Conservation (phyloP, 768 basidiomycete species). For the Phanerodontia chrysosporium region DNA sequence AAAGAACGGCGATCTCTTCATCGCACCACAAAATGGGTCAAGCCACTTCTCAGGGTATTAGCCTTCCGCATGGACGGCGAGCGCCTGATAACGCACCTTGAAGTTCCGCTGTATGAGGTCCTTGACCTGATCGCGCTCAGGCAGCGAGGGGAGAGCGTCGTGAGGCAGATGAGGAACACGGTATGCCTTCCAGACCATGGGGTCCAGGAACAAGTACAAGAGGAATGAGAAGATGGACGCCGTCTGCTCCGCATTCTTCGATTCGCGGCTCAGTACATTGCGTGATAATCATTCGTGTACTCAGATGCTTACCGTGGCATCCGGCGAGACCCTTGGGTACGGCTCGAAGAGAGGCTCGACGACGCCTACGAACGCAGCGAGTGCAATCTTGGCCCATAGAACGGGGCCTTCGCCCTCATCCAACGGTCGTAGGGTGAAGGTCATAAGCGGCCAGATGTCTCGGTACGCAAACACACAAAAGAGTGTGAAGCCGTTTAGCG, state of each 20-base stretch:
- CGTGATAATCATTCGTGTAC: not conserved
- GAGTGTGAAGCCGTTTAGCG: not conserved
- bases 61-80: conserved; percentile 4
- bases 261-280: not conserved
- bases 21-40: conserved; percentile 11
- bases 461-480: conserved; percentile 26
- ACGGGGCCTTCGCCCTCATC: conserved; percentile 26
- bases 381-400: conserved; percentile 30
- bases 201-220: conserved; percentile 37
- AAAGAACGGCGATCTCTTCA: conserved; percentile 3
- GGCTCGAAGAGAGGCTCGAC: conserved; percentile 34
- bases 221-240: conserved; percentile 35
- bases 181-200: conserved; percentile 24
- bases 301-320: conserved; percentile 22
- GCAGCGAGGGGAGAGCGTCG: conserved; percentile 29
- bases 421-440: conserved; percentile 26
- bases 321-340: conserved; percentile 31
- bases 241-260: conserved; percentile 38
- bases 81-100: conserved; percentile 17
- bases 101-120: conserved; percentile 20
- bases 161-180: conserved; percentile 24
- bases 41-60: conserved; percentile 1
- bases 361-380: conserved; percentile 29
- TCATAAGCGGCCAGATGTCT: conserved; percentile 32
- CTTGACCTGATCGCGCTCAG: conserved; percentile 24